These are phyloP conservation scores for Trametopsis cervina DNA, from an alignment of 768 basidiomycete genomes.

Conservation along the genomic window DNA sequence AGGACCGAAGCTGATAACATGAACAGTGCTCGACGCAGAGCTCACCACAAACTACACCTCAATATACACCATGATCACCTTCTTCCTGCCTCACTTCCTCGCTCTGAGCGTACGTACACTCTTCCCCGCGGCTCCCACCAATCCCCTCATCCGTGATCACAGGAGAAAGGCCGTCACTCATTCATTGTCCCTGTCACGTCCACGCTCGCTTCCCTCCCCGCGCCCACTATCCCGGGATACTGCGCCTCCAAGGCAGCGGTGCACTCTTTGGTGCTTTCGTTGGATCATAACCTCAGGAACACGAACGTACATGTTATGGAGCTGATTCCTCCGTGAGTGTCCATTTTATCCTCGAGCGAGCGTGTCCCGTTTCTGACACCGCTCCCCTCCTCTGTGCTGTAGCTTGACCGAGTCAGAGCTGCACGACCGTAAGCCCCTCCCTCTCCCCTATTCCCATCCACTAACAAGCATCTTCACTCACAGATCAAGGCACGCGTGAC, in stretches of 20 bases:
- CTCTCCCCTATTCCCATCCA: background rate
- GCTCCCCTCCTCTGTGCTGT: too few relatives aligned
- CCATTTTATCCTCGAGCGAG: background rate
- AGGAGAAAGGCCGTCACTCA: slow-evolving; percentile 38
- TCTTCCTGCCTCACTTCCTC: slow-evolving; percentile 47
- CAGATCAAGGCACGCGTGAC: slow-evolving; percentile 46
- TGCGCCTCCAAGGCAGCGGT: slow-evolving; percentile 52
- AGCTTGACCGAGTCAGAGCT: slow-evolving; percentile 57
- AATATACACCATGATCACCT: slow-evolving; percentile 36
- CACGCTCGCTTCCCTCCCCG: slow-evolving; percentile 39
- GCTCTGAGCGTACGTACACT: slow-evolving; percentile 38
- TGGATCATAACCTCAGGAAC: slow-evolving; percentile 38
- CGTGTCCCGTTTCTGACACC: too few relatives aligned
- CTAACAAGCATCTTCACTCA: background rate
- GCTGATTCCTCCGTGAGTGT: slow-evolving; percentile 47
- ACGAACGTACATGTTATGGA: slow-evolving; percentile 55
- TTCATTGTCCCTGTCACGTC: slow-evolving; percentile 48
- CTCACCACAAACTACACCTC: slow-evolving; percentile 48
- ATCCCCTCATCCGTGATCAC: background rate
- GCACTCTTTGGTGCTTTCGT: slow-evolving; percentile 41
- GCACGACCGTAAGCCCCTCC: slow-evolving; percentile 41
- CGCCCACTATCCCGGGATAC: slow-evolving; percentile 38
- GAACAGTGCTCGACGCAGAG: slow-evolving; percentile 36
- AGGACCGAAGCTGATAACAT: too few relatives aligned
- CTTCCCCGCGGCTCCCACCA: too few relatives aligned